Conservation (phyloP, 805 yeast genomes). For the Teunomyces gatunensis region DNA sequence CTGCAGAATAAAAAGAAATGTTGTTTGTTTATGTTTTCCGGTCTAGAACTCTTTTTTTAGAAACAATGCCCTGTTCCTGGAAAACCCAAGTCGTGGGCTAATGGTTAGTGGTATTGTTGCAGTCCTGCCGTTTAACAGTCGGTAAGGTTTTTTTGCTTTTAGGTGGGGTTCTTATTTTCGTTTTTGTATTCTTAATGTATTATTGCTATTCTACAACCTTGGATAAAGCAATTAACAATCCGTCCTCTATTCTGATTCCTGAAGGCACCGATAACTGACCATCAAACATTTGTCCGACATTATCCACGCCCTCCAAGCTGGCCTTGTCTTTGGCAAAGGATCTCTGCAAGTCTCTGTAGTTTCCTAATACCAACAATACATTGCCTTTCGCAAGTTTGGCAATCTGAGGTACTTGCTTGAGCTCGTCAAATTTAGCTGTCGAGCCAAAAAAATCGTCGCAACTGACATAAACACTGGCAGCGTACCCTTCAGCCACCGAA, state of each 20-base stretch:
- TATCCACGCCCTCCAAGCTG: slow-evolving; percentile 51
- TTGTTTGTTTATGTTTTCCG: slow-evolving; percentile 1
- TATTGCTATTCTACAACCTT: slow-evolving; percentile 8
- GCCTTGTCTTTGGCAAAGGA: slow-evolving; percentile 53
- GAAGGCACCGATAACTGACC: slow-evolving; percentile 52
- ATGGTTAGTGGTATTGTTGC: not conserved
- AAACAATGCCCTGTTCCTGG: not conserved
- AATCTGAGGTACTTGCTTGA: slow-evolving; percentile 11
- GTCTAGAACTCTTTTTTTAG: slow-evolving; percentile 5
- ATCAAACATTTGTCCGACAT: slow-evolving; percentile 68
- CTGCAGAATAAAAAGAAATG: slow-evolving; percentile 1
- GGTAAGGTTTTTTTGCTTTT: not conserved
- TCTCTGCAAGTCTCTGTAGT: slow-evolving; percentile 52
- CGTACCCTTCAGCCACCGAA: slow-evolving; percentile 58
- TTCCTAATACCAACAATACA: slow-evolving; percentile 60
- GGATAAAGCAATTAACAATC: slow-evolving; percentile 57
- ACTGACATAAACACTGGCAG: slow-evolving; percentile 60
- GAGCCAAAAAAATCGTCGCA: slow-evolving; percentile 60
- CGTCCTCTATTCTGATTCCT: slow-evolving; percentile 69
- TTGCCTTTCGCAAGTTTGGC: slow-evolving; percentile 19
- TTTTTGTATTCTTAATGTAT: not conserved
- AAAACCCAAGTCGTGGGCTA: not conserved
- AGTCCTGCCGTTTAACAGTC: no score
- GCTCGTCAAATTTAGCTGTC: slow-evolving; percentile 20
- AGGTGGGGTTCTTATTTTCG: not conserved